These are phyloP conservation scores for Phytophthora citricola DNA, from an alignment of 352 stramenopile genomes.

Conservation along the genomic window DNA sequence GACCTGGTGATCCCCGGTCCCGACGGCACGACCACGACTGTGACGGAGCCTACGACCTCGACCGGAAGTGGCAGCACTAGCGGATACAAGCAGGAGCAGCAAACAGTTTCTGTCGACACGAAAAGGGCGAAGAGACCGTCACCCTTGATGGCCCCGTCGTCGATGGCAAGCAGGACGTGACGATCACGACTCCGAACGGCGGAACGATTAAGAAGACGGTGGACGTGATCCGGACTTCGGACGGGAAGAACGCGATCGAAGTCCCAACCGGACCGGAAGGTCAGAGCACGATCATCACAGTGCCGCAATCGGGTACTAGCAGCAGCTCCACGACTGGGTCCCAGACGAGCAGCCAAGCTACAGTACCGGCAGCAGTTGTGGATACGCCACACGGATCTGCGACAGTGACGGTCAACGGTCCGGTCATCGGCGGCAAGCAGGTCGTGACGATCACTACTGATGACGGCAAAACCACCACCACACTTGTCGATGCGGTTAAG, in stretches of 20 bases:
- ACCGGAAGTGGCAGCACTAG: neutral
- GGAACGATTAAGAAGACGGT: slow-evolving; percentile 4
- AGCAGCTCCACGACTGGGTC: too few species aligned
- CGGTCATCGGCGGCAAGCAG: slow-evolving; percentile 5
- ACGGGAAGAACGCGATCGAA: slow-evolving; percentile 11
- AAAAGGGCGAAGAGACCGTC: slow-evolving; percentile 4
- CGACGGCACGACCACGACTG: slow-evolving; percentile 20
- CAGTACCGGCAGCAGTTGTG: neutral
- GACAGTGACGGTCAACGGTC: slow-evolving; percentile 4
- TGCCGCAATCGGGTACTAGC: too few species aligned
- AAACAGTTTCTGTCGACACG: slow-evolving; percentile 6
- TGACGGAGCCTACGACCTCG: neutral
- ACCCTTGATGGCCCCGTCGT: neutral
- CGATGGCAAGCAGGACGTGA: slow-evolving; percentile 12
- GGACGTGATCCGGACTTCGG: neutral
- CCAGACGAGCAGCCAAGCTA: too few species aligned
- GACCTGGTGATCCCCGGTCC: slow-evolving; percentile 11
- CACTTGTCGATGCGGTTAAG: slow-evolving; percentile 3
- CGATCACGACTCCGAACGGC: slow-evolving; percentile 16
- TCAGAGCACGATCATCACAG: too few species aligned
- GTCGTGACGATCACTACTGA: slow-evolving; percentile 13
- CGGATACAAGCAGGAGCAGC: neutral
- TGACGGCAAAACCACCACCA: slow-evolving; percentile 5
- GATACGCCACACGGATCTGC: slow-evolving; percentile 1
- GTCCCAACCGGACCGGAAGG: slow-evolving; percentile 10